Conservation (phyloP, 73 alveolate species). For the Symbiodinium pilosum region DNA sequence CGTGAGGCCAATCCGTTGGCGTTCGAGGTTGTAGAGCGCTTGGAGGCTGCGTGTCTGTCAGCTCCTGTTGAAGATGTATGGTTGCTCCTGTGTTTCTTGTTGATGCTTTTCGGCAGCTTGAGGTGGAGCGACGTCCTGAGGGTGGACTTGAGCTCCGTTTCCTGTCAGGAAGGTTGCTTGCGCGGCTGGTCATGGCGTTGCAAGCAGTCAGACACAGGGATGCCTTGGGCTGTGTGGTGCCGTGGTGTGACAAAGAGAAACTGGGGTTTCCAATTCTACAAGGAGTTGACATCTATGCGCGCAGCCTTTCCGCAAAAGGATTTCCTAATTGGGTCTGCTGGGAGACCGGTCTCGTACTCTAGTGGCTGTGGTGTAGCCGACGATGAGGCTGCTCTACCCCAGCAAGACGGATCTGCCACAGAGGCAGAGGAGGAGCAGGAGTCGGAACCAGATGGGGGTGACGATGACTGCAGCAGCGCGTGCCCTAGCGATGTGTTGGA, state of each 20-base stretch:
- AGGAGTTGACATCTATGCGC: not conserved
- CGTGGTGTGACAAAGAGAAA: not conserved
- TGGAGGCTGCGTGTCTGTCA: not conserved
- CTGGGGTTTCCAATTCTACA: not conserved
- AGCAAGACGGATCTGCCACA: not conserved
- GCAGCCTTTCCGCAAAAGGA: not conserved
- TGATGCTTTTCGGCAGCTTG: not conserved
- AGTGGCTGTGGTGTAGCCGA: not conserved
- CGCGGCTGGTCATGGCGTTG: not conserved
- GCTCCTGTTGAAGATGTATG: not conserved
- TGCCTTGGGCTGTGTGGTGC: not conserved
- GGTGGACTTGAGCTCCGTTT: not conserved
- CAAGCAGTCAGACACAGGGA: not conserved
- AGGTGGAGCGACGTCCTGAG: conserved; percentile 15
- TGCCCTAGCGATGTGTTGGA: not conserved
- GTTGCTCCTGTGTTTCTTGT: not conserved
- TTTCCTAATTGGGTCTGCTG: not conserved
- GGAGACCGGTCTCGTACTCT: not conserved
- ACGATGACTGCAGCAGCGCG: not conserved
- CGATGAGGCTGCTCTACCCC: not conserved
- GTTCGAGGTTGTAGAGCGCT: not conserved
- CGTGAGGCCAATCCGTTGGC: not conserved
- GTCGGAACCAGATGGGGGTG: not conserved
- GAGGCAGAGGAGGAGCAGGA: not conserved
- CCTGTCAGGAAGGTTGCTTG: not conserved